Percentiles rank a stretch among this genome's conserved stretches.
These are phyloP conservation scores for Lindgomyces ingoldianus DNA, from an alignment of 495 filamentous ascomycete genomes.

Conservation along the genomic window DNA sequence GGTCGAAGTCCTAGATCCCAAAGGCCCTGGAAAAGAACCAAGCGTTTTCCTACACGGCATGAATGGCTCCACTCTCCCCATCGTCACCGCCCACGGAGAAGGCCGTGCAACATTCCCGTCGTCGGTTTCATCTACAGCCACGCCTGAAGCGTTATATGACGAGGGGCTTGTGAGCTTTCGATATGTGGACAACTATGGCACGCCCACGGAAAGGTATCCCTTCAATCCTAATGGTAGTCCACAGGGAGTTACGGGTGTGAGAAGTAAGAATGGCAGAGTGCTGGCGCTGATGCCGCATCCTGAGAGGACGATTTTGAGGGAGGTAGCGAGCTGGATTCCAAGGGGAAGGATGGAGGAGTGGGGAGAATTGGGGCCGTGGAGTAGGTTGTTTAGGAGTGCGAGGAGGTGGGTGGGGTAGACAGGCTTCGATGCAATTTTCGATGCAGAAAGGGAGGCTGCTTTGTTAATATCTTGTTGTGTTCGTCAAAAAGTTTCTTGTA, in stretches of 20 bases:
- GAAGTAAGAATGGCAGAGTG: slow-evolving; percentile 78
- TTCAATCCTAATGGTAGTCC: slow-evolving; percentile 93
- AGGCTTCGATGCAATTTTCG: not conserved
- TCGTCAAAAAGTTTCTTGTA: no score
- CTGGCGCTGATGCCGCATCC: slow-evolving; percentile 96
- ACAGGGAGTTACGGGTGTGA: slow-evolving; percentile 79
- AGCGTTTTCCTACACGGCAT: slow-evolving; percentile 95
- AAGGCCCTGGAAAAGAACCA: slow-evolving; percentile 49
- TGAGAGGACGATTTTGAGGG: slow-evolving; percentile 83
- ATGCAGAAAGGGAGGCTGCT: not conserved
- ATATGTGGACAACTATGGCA: slow-evolving; percentile 78
- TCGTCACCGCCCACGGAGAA: slow-evolving; percentile 89
- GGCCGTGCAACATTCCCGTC: slow-evolving; percentile 76
- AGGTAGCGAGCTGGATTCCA: slow-evolving; percentile 76
- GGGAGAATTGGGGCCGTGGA: slow-evolving; percentile 90
- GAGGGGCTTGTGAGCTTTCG: slow-evolving; percentile 68
- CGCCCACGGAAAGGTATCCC: slow-evolving; percentile 80
- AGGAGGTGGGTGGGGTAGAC: slow-evolving; percentile 77
- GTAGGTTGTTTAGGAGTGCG: slow-evolving; percentile 50
- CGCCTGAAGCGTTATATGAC: slow-evolving; percentile 59
- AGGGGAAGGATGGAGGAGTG: slow-evolving; percentile 64
- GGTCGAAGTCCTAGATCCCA: slow-evolving; percentile 73
- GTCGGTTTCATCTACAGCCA: slow-evolving; percentile 42
- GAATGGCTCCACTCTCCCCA: slow-evolving; percentile 78
- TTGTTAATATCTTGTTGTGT: no score